Conservation (phyloP, 306 rosid genomes). For the Oxytropis ochrocephala region DNA sequence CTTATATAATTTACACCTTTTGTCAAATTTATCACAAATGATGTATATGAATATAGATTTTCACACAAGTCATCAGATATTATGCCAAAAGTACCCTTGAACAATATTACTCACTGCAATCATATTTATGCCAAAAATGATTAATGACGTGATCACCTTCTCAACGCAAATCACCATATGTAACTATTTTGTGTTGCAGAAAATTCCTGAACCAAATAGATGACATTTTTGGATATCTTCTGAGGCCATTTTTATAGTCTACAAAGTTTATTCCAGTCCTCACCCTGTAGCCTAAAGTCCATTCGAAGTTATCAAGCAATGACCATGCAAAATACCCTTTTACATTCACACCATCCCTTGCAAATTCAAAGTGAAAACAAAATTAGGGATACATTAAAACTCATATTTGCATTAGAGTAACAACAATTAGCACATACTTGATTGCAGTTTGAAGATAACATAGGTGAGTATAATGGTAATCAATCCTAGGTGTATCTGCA, state of each 20-base stretch:
- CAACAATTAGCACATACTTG: conserved; percentile 14
- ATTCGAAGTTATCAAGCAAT: too few relatives aligned
- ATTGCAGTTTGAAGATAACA: conserved; percentile 35
- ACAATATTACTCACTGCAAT: background rate
- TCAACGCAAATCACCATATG: too few relatives aligned
- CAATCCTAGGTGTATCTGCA: conserved; percentile 35
- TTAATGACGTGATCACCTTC: too few relatives aligned
- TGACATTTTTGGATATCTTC: conserved; percentile 47
- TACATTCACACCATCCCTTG: conserved; percentile 41
- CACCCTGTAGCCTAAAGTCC: conserved; percentile 36
- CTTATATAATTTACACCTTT: background rate
- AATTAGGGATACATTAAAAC: background rate
- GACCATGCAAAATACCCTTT: too few relatives aligned
- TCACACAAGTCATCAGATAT: background rate
- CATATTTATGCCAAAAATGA: too few relatives aligned
- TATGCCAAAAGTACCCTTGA: background rate
- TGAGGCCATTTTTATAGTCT: conserved; percentile 37
- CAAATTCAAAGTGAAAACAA: background rate
- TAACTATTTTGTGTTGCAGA: background rate
- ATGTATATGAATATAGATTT: background rate
- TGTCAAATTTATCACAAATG: too few relatives aligned
- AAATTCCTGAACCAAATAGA: conserved; percentile 21
- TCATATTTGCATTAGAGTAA: too few relatives aligned
- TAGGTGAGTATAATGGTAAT: conserved; percentile 32
- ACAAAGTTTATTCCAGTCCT: conserved; percentile 49